Evolutionary conservation across 345 rosid genomes (phyloP).

Genomic region (Dipteronia sinensis): DNA sequence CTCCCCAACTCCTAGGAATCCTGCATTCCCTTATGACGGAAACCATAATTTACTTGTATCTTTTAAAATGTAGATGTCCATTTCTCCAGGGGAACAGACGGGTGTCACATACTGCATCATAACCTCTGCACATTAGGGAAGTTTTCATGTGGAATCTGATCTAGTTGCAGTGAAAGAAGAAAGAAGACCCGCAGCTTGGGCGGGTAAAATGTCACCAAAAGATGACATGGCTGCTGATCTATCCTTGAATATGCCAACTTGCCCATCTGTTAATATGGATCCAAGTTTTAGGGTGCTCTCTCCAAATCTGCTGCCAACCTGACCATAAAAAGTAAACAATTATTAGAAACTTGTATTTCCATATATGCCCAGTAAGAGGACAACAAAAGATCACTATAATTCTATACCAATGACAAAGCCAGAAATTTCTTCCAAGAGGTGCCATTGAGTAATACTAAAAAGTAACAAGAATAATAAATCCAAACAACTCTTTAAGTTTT

Average conservation of each 20-base stretch:
- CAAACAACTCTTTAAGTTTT: too few species aligned
- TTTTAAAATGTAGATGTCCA: background rate
- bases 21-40: background rate
- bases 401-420: background rate
- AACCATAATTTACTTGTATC: background rate
- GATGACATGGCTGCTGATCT: conserved; percentile 97
- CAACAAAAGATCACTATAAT: background rate
- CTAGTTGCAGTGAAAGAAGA: conserved; percentile 85
- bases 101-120: background rate
- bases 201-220: conserved; percentile 94
- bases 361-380: conserved; percentile 3
- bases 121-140: background rate
- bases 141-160: conserved; percentile 34
- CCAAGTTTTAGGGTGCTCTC: conserved; percentile 96
- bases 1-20: background rate
- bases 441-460: background rate
- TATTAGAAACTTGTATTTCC: conserved; percentile 6
- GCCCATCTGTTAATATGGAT: conserved; percentile 91
- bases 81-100: background rate
- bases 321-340: conserved; percentile 23
- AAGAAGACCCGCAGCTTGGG: conserved; percentile 95
- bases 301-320: conserved; percentile 97
- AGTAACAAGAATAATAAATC: too few species aligned
- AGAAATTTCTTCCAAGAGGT: background rate
- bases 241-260: conserved; percentile 96